Conservation (phyloP, 352 stramenopile species). For the Blastocystis hominis region DNA sequence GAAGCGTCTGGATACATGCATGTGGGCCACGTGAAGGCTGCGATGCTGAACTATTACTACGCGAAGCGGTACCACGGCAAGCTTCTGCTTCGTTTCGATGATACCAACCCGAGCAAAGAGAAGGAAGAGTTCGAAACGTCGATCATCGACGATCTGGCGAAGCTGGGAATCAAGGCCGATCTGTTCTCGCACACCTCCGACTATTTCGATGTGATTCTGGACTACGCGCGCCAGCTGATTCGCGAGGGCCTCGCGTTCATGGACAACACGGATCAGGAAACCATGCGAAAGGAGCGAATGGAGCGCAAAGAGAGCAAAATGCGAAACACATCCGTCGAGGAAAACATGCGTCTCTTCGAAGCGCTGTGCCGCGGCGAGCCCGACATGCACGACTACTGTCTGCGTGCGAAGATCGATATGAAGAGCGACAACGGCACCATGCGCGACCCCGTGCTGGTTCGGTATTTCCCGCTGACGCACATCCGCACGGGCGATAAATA, state of each 20-base stretch:
- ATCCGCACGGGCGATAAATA: constrained; percentile 71
- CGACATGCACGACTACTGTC: constrained; percentile 69
- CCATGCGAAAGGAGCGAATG: constrained; percentile 74
- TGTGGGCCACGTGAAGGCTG: constrained; percentile 96
- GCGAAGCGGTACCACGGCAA: constrained; percentile 90
- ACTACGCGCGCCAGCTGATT: constrained; percentile 85
- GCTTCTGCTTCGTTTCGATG: constrained; percentile 91
- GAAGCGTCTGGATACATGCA: constrained; percentile 96
- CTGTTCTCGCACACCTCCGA: constrained; percentile 91
- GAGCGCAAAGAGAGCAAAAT: constrained; percentile 81
- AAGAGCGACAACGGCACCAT: constrained; percentile 63
- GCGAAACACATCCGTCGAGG: constrained; percentile 72
- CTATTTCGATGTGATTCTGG: constrained; percentile 86
- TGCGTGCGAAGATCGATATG: constrained; percentile 91
- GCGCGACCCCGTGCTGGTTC: constrained; percentile 73
- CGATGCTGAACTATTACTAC: constrained; percentile 98
- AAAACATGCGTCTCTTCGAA: constrained; percentile 86
- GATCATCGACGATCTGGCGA: constrained; percentile 79
- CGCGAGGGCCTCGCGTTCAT: constrained; percentile 89
- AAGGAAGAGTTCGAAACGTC: constrained; percentile 96
- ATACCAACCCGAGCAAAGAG: constrained; percentile 99
- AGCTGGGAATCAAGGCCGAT: constrained; percentile 70
- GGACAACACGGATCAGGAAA: constrained; percentile 95
- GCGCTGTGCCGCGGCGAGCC: constrained; percentile 82
- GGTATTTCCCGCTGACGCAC: constrained; percentile 72